Base-by-base conservation (phyloP, 148 eudicot species). In the Silene conica region DNA sequence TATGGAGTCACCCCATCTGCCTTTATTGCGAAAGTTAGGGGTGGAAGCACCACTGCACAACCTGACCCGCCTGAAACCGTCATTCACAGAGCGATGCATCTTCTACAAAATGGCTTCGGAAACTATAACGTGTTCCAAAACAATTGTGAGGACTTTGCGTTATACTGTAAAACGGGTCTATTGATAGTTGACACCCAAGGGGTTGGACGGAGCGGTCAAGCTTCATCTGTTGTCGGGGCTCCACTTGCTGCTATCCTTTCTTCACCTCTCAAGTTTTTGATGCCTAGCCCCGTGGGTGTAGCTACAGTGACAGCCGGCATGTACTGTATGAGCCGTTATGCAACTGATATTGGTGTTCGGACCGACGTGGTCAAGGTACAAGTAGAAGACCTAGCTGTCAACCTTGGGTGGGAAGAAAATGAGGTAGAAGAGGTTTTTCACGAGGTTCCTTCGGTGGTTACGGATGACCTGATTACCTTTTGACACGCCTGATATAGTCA, bases 111-210 rank as follows among this genome's bases (percentile, higher is more conserved):
- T 62, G 99, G 99, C 25, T 96, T 96, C 62, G 97, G 99, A 15
- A 90, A 90, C 75, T 96, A 96, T 21, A 84, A 96, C 46, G 89
- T 90, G 38, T 92, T 90, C 60, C 85, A 87, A 71, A 92, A 92
- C 83, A 96, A 96, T 74, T 96, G 99, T 48, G 99, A 92, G 84
- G 99, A 96, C 78, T 96, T 96, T 73, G 95, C 99, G 2, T 43
- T 96, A 64, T 96, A 96, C 79, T 96, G 99, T 81, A 96, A 87
- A 74, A 92, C 99, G 0, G 99, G 99, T 31, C 83, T 95, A 55
- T 76, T 95, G 70, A 80, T 87, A 45, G 52, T 85, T 26, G 97
- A 95, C 21, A 83, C 77, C 26, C 46, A 72, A 7, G 96, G 92
- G 48, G 89, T 87, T 50, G 98, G 97, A 74, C 84, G 92, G 74